A percentile compares a stretch with the other conserved stretches of the same genome.
phyloP scores from a whole-genome alignment of 2,329 filamentous ascomycete genomes.

The Claviceps quebecensis region DNA sequence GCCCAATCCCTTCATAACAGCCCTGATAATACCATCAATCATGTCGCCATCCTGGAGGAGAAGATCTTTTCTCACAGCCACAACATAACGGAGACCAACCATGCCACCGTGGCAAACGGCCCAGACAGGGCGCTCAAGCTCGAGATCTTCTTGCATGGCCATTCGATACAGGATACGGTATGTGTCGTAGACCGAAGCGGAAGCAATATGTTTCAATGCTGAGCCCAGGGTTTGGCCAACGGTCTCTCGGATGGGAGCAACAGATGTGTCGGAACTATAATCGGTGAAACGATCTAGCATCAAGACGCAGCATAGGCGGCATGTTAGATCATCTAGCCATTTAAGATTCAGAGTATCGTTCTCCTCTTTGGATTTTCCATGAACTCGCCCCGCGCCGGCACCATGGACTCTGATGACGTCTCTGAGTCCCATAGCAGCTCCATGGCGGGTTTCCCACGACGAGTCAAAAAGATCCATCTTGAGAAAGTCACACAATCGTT shows the following conservation, averaged over 20 bases:
- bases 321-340: constrained; percentile 93
- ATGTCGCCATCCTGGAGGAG: constrained; percentile 70
- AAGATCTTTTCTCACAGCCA: constrained; percentile 86
- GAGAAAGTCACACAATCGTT: constrained; percentile 84
- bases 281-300: constrained; percentile 97
- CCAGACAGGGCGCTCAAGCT: constrained; percentile 65
- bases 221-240: constrained; percentile 89
- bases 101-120: constrained; percentile 95
- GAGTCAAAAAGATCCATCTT: constrained; percentile 87
- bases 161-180: constrained; percentile 77
- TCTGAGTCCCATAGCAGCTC: constrained; percentile 85
- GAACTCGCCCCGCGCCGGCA: constrained; percentile 65
- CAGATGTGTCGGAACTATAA: constrained; percentile 93
- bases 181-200: constrained; percentile 65
- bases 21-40: constrained; percentile 82
- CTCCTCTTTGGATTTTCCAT: constrained; percentile 53
- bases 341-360: constrained; percentile 68
- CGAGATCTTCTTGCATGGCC: constrained; percentile 78
- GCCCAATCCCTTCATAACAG: constrained; percentile 87
- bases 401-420: constrained; percentile 91
- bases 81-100: constrained; percentile 89
- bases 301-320: constrained; percentile 83
- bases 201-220: constrained; percentile 69
- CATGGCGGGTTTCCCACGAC: constrained; percentile 90
- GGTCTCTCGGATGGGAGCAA: constrained; percentile 90